phyloP scores from a whole-genome alignment of 768 basidiomycete genomes.

The Lactarius evosmus region DNA sequence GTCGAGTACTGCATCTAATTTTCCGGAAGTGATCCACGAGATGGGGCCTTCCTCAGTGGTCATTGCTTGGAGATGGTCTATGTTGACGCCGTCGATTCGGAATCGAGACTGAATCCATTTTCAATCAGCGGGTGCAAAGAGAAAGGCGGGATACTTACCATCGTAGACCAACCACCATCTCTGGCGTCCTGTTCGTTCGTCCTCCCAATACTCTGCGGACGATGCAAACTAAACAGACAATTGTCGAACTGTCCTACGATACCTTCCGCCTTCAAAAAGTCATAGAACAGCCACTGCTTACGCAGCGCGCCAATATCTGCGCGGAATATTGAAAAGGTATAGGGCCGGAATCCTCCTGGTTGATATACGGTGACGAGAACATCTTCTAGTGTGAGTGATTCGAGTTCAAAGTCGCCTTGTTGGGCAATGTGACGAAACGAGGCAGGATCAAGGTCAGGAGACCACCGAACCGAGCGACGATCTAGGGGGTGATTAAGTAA shows the following conservation, averaged over 20 bases:
- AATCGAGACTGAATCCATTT: constrained; percentile 69
- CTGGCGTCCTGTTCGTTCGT: constrained; percentile 83
- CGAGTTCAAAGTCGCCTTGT: constrained; percentile 89
- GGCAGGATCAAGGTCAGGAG: constrained; percentile 77
- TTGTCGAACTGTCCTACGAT: constrained; percentile 98
- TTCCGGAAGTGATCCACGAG: constrained; percentile 97
- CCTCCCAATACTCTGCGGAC: constrained; percentile 91
- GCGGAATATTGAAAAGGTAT: constrained; percentile 88
- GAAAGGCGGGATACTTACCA: constrained; percentile 8
- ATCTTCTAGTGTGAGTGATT: constrained; percentile 87
- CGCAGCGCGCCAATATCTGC: constrained; percentile 81
- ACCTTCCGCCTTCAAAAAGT: constrained; percentile 85
- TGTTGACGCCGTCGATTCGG: constrained; percentile 93
- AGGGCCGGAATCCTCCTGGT: constrained; percentile 88
- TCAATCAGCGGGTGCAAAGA: not conserved
- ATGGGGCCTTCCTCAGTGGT: constrained; percentile 83
- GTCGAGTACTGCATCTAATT: constrained; percentile 94
- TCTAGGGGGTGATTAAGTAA: constrained; percentile 46
- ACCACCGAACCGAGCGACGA: constrained; percentile 82
- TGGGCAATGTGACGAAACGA: constrained; percentile 69
- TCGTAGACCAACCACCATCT: constrained; percentile 64
- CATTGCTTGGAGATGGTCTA: constrained; percentile 90
- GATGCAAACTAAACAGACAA: constrained; percentile 93
- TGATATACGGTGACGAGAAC: constrained; percentile 93
- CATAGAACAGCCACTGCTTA: constrained; percentile 95